phyloP scores from a whole-genome alignment of 345 rosid species.

The Rhodamnia rubescens region DNA sequence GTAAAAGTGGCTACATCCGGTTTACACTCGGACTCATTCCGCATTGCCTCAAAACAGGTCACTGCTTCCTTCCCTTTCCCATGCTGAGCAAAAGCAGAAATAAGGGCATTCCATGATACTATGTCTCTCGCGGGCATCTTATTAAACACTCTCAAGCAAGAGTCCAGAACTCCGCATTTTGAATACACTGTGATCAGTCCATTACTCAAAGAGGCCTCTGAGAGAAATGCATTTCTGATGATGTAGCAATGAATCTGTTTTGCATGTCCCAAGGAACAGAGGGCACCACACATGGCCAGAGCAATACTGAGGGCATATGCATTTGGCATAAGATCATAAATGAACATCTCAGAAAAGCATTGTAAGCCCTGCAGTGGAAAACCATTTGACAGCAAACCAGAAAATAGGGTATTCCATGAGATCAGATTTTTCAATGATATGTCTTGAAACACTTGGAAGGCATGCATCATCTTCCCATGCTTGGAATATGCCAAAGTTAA shows the following conservation, averaged over 20 bases:
- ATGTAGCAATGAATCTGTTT: slow-evolving; percentile 47
- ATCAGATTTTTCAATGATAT: slow-evolving; percentile 35
- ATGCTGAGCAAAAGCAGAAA: slow-evolving; percentile 63
- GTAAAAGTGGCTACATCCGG: slow-evolving; percentile 61
- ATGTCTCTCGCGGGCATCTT: slow-evolving; percentile 36
- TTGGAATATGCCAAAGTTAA: slow-evolving; percentile 59
- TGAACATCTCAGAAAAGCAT: slow-evolving; percentile 29
- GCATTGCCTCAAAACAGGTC: slow-evolving; percentile 32
- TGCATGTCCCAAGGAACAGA: slow-evolving; percentile 39
- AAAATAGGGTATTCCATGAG: slow-evolving; percentile 65
- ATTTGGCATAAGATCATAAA: slow-evolving; percentile 36
- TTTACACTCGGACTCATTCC: slow-evolving; percentile 12
- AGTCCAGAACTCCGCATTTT: slow-evolving; percentile 47
- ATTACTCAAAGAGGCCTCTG: slow-evolving; percentile 43
- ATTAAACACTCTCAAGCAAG: slow-evolving; percentile 39
- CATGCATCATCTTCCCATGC: slow-evolving; percentile 33
- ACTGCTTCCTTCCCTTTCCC: slow-evolving; percentile 62
- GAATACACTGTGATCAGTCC: slow-evolving; percentile 52
- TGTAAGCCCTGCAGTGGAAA: slow-evolving; percentile 30
- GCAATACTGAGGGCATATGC: slow-evolving; percentile 40
- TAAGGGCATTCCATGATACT: slow-evolving; percentile 64
- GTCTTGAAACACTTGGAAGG: slow-evolving; percentile 27
- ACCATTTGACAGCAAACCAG: slow-evolving; percentile 44
- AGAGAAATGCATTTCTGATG: slow-evolving; percentile 20
- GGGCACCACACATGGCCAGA: slow-evolving; percentile 39